Base-by-base conservation (phyloP, 352 stramenopile species). In the Phytophthora pluvialis region DNA sequence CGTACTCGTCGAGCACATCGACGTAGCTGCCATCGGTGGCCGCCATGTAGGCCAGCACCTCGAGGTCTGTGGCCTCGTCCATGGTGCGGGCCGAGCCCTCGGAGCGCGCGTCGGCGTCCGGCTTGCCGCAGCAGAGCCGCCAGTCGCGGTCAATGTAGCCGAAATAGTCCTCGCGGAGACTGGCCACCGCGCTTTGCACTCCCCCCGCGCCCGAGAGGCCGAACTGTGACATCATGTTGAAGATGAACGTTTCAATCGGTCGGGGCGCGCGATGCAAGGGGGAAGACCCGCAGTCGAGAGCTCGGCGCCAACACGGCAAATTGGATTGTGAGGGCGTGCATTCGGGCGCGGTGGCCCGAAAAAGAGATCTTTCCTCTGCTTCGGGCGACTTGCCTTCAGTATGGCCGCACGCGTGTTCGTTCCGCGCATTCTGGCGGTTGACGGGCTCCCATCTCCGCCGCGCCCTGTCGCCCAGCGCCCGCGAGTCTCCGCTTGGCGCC, bases 11-110 rank as follows among this genome's bases (percentile, higher is more conserved):
- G 38, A 32, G 36, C 38, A 49, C 9, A 36, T 49, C 28, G 15
- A 59, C 28, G 28, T 51, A 58, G 35, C 33, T 25, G 50, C 18
- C 16, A 56, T 64, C 36, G 36, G 70, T 49, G 46, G 64, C 13
- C 39, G 45, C 72, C 46, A 73, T 68, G 46, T 68, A 70, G n/a
- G 61, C 66, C 26, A 86, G 60, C 42, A 46, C 77, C 44, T 86
- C 77, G 18, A 86, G 61, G 70, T 86, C 77, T 18, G 77, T 55
- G 25, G 60, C 58, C 40, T 80, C 75, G 50, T 83, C 64, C 38
- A 72, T 62, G 21, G 61, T 77, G 40, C 40, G 57, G 1, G 45
- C 56, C 28, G 64, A 77, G 21, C 49, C 40, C 45, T 71, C 70
- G 33, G 70, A 73, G 36, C 64, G 55, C 45, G 70, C 50, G 55